These are phyloP conservation scores for Cercospora sp. DNA, from an alignment of 2,329 filamentous ascomycete genomes.

Conservation along the genomic window DNA sequence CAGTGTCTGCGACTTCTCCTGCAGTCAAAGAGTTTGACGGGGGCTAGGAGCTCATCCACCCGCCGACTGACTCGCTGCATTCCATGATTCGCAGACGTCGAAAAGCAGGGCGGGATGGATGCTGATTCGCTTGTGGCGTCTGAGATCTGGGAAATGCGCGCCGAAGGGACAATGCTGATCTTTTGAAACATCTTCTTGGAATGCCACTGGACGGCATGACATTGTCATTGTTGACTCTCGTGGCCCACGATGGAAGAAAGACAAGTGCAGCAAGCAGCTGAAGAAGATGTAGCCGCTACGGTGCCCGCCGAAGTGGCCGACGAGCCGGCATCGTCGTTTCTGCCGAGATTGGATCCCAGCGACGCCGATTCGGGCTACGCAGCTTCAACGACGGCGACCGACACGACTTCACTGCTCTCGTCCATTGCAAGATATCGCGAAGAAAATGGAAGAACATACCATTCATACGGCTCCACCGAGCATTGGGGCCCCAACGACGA, in stretches of 20 bases:
- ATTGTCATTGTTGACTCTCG: not conserved
- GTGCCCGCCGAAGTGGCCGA: conserved; percentile 8
- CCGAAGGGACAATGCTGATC: not conserved
- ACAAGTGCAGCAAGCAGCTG: not conserved
- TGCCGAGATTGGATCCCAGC: conserved; percentile 12
- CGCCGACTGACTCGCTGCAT: conserved; percentile 3
- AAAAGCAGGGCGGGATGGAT: not conserved
- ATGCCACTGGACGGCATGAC: not conserved
- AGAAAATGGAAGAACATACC: conserved; percentile 21
- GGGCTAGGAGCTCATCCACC: conserved; percentile 3
- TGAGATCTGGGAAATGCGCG: not conserved
- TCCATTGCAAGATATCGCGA: conserved; percentile 21
- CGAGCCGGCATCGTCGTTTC: conserved; percentile 14
- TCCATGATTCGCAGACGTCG: not conserved
- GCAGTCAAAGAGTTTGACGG: not conserved
- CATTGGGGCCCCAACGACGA: conserved; percentile 26
- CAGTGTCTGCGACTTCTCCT: not conserved
- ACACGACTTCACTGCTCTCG: conserved; percentile 22
- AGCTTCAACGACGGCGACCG: conserved; percentile 15
- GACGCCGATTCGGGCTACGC: conserved; percentile 20
- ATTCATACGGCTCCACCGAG: conserved; percentile 21
- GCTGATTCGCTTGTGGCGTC: conserved; percentile 3
- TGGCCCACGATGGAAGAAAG: conserved; percentile 1
- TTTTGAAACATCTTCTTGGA: not conserved
- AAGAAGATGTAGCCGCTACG: conserved; percentile 3